Percentiles rank a stretch among this genome's conserved stretches.
Conservation (phyloP, 2,329 filamentous ascomycete genomes). For the Paecilomyces variotii region DNA sequence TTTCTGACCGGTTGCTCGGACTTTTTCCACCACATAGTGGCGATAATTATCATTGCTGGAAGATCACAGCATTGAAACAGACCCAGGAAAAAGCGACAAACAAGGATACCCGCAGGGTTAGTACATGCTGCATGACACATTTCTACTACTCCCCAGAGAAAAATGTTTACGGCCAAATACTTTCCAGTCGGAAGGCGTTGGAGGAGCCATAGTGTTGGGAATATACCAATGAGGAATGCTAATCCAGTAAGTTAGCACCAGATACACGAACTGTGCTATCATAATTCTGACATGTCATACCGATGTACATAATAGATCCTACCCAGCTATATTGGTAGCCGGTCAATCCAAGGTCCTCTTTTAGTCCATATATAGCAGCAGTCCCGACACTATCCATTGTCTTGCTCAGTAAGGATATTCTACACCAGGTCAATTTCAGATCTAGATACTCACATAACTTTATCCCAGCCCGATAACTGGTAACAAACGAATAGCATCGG, state of each 20-base stretch:
- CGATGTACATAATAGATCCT: slow-evolving; percentile 16
- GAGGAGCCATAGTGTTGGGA: background rate
- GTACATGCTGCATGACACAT: background rate
- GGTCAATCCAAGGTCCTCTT: slow-evolving; percentile 10
- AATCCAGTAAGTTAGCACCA: background rate
- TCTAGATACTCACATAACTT: background rate
- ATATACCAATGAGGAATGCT: background rate
- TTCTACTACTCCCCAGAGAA: background rate
- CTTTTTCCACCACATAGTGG: background rate
- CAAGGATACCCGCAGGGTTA: background rate
- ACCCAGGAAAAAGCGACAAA: background rate
- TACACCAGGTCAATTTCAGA: background rate
- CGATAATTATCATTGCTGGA: slow-evolving; percentile 1
- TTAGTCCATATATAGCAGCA: slow-evolving; percentile 16
- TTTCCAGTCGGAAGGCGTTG: background rate
- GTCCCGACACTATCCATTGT: background rate
- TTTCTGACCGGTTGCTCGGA: background rate
- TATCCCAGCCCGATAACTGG: slow-evolving; percentile 3
- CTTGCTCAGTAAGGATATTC: background rate
- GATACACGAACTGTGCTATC: background rate
- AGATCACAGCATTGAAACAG: background rate
- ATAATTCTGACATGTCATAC: background rate
- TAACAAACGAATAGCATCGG: slow-evolving; percentile 2
- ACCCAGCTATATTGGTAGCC: slow-evolving; percentile 18
- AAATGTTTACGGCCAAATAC: background rate